These are phyloP conservation scores for Mitragyna speciosa DNA, from an alignment of 257 asterid genomes.

Conservation along the genomic window DNA sequence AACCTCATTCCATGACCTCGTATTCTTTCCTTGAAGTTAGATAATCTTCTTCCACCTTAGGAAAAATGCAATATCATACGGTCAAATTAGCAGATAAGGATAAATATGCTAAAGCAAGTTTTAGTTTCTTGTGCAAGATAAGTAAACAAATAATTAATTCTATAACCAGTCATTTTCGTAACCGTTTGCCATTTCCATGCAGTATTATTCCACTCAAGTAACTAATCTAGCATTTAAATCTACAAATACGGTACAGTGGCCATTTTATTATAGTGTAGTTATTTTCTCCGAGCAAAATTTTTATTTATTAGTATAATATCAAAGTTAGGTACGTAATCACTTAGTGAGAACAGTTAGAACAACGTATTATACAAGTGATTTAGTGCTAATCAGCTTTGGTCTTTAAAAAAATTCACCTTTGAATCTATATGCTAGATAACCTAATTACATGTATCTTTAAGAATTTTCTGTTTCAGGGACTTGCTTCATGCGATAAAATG, in stretches of 20 bases:
- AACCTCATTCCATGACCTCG: neutral
- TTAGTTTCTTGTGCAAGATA: neutral
- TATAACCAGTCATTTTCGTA: neutral
- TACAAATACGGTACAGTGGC: constrained; percentile 11
- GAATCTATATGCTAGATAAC: no score
- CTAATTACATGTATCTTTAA: no score
- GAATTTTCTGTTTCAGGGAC: no score
- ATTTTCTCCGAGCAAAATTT: neutral
- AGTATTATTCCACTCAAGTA: neutral
- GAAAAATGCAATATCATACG: neutral
- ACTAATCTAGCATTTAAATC: neutral
- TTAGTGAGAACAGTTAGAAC: neutral
- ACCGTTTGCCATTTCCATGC: neutral
- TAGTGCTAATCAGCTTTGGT: neutral
- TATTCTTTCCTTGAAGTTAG: neutral
- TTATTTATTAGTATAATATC: neutral
- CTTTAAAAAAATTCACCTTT: neutral
- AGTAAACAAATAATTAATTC: no score
- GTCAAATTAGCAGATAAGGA: neutral
- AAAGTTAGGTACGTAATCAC: neutral
- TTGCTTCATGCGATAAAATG: no score
- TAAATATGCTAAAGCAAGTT: neutral
- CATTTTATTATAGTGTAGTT: neutral
- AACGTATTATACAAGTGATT: neutral
- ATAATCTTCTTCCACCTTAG: neutral